phyloP scores from a whole-genome alignment of 1,284 basidiomycete species.

The Blastosporella zonata region DNA sequence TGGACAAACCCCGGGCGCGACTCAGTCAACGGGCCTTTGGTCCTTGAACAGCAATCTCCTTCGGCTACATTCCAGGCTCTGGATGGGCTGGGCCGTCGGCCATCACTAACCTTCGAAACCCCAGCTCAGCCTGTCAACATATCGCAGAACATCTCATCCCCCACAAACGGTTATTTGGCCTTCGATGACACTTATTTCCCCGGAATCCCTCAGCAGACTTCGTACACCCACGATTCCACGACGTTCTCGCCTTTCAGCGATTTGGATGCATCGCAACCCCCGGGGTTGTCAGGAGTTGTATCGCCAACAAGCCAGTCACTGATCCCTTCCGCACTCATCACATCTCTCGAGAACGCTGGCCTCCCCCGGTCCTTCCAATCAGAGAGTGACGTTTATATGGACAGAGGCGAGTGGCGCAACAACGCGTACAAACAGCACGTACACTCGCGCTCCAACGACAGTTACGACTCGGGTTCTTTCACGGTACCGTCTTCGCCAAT shows the following conservation, averaged over 20 bases:
- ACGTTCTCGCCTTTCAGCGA: constrained; percentile 55
- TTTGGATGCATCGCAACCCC: constrained; percentile 25
- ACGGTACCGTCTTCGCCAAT: constrained; percentile 29
- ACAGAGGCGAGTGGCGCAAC: constrained; percentile 46
- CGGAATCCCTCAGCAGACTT: constrained; percentile 14
- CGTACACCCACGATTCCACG: constrained; percentile 26
- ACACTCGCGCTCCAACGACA: constrained; percentile 16
- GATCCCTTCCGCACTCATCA: constrained; percentile 57
- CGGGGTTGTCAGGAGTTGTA: constrained; percentile 23
- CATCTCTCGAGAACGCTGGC: constrained; percentile 45
- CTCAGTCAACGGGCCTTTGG: constrained; percentile 4
- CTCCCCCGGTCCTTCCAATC: constrained; percentile 54
- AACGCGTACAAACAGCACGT: constrained; percentile 16
- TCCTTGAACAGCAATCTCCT: constrained; percentile 12
- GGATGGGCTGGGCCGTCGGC: constrained; percentile 10
- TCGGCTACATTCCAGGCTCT: constrained; percentile 9
- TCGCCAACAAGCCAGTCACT: constrained; percentile 48
- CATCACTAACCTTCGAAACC: constrained; percentile 15
- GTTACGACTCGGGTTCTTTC: constrained; percentile 18
- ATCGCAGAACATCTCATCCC: constrained; percentile 20
- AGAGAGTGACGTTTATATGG: constrained; percentile 51
- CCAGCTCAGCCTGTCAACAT: constrained; percentile 7
- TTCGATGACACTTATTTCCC: constrained; percentile 39
- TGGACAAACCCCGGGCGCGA: constrained; percentile 16
- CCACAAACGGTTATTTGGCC: constrained; percentile 35